phyloP scores from a whole-genome alignment of 106 monocot species.

The Dendrobium catenatum region DNA sequence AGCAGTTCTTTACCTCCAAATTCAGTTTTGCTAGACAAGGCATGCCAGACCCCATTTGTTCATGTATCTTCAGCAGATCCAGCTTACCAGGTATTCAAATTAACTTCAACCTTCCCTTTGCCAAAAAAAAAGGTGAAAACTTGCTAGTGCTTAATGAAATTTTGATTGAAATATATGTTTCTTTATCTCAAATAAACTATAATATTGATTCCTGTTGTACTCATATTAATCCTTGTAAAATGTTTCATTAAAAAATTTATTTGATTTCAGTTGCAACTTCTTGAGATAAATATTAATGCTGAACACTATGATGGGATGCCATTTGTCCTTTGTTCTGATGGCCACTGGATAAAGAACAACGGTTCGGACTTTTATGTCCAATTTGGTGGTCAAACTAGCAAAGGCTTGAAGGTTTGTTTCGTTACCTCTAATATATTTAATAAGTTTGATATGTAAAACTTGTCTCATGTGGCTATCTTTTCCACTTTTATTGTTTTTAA shows the following conservation, averaged over 20 bases:
- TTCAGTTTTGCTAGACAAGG: conserved; percentile 44
- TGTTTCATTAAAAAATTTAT: conserved; percentile 3
- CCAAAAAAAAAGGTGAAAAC: background rate
- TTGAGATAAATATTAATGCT: conserved; percentile 69
- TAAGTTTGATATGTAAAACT: background rate
- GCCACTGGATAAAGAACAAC: conserved; percentile 77
- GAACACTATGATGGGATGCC: conserved; percentile 59
- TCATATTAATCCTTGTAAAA: background rate
- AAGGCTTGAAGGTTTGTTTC: conserved; percentile 32
- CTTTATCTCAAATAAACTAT: background rate
- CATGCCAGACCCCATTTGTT: conserved; percentile 77
- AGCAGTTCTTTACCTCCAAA: conserved; percentile 39
- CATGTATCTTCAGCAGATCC: conserved; percentile 27
- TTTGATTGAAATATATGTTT: background rate
- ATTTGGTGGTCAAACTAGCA: conserved; percentile 23
- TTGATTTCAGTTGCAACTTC: conserved; percentile 7
- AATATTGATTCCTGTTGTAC: background rate
- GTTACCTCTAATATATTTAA: conserved; percentile 10
- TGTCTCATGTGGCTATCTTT: background rate
- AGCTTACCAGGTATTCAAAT: conserved; percentile 44
- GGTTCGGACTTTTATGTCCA: conserved; percentile 82
- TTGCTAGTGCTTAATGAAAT: background rate
- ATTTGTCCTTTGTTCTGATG: conserved; percentile 70
- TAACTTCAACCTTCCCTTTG: background rate
- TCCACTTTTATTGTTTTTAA: conserved; percentile 17